These are phyloP conservation scores for Arthrobotrys sinensis DNA, from an alignment of 2,329 filamentous ascomycete genomes.

Conservation along the genomic window DNA sequence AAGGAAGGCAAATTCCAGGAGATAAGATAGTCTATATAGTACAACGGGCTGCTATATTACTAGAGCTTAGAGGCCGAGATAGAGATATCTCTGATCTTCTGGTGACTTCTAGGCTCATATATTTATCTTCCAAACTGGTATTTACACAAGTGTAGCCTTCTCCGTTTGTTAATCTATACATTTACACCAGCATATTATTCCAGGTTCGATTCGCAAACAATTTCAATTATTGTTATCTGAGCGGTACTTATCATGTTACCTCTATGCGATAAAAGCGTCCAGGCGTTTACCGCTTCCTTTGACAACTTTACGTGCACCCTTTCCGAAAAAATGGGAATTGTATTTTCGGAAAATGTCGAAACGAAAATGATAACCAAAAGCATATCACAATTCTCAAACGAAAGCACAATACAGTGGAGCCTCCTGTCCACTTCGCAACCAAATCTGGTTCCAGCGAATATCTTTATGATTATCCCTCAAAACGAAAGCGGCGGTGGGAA, in stretches of 20 bases:
- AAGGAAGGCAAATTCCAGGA: too few species aligned
- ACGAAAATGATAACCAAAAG: not conserved
- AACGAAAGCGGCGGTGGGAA: not conserved
- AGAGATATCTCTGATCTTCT: too few species aligned
- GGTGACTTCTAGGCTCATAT: too few species aligned
- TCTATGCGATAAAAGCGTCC: not conserved
- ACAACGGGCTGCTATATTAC: too few species aligned
- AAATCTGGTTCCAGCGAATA: not conserved
- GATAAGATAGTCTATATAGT: too few species aligned
- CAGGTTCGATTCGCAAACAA: not conserved
- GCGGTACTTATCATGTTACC: not conserved
- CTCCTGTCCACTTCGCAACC: not conserved
- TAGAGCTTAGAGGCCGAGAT: too few species aligned
- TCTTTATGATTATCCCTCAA: not conserved
- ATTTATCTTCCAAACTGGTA: too few species aligned
- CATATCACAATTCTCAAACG: not conserved
- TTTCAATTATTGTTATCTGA: not conserved
- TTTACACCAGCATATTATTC: too few species aligned
- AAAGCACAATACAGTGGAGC: not conserved
- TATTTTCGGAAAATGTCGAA: not conserved
- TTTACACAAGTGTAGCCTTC: too few species aligned
- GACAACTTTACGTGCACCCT: not conserved
- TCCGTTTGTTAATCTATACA: too few species aligned
- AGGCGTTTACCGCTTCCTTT: not conserved
- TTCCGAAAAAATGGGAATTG: not conserved